phyloP scores from a whole-genome alignment of 805 yeast species.

The Starmerella riodocensis region DNA sequence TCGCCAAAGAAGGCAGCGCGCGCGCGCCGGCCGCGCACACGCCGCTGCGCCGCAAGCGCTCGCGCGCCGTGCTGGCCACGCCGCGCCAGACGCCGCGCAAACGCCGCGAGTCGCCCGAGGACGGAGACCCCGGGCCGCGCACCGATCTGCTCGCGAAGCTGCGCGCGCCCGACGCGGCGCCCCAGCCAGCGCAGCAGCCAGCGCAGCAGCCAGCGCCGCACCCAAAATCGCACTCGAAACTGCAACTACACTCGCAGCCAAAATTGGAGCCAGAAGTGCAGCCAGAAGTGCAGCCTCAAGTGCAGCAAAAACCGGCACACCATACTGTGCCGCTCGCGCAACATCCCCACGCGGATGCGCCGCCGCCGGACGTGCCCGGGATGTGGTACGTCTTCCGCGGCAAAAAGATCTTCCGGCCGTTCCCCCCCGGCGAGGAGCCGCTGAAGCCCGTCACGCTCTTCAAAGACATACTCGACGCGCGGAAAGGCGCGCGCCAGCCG shows the following conservation, averaged over 20 bases:
- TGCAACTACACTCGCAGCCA: too few species aligned
- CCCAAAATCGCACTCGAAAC: background rate
- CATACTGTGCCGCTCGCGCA: background rate
- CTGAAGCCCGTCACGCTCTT: conserved; percentile 19
- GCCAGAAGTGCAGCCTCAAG: too few species aligned
- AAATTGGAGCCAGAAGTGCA: too few species aligned
- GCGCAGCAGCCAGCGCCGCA: background rate
- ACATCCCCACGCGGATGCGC: conserved; percentile 18
- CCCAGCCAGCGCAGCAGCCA: background rate
- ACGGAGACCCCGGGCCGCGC: background rate
- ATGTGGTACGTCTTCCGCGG: conserved; percentile 31
- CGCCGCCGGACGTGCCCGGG: conserved; percentile 24
- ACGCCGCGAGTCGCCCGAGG: background rate
- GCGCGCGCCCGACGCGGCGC: background rate
- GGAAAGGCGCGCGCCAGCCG: too few species aligned
- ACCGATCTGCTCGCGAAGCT: background rate
- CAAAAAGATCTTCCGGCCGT: conserved; percentile 28
- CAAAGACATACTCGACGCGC: conserved; percentile 7
- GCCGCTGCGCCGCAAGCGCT: conserved; percentile 8
- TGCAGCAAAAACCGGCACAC: too few species aligned
- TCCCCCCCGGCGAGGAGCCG: conserved; percentile 21
- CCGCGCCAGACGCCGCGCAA: conserved; percentile 17
- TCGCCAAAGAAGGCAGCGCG: background rate
- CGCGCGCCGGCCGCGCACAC: background rate
- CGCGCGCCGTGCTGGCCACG: conserved; percentile 5